Percentiles rank a stretch among this genome's conserved stretches.
Conservation (phyloP, 2,329 filamentous ascomycete species). For the Aspergillus sp. region DNA sequence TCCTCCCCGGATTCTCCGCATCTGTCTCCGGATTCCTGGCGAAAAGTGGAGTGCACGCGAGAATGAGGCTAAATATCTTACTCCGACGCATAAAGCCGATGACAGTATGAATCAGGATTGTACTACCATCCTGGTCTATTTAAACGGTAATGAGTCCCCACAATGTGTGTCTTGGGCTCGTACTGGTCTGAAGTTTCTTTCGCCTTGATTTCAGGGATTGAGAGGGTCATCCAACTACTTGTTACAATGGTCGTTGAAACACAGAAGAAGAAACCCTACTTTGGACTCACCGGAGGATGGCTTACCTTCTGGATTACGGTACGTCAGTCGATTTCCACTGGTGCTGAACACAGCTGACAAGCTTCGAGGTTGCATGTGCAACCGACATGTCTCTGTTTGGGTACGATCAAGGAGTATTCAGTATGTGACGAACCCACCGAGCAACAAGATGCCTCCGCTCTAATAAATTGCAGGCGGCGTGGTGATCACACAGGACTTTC, state of each 20-base stretch:
- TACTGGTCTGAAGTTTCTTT: background rate
- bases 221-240: background rate
- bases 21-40: background rate
- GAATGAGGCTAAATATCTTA: background rate
- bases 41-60: background rate
- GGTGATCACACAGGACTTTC: slow-evolving; percentile 53
- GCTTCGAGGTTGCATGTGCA: slow-evolving; percentile 40
- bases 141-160: background rate
- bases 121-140: background rate
- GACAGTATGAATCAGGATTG: background rate
- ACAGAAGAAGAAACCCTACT: slow-evolving; percentile 43
- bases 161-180: background rate
- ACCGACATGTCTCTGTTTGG: slow-evolving; percentile 50
- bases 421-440: slow-evolving; percentile 17
- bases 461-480: slow-evolving; percentile 44
- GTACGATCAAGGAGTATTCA: slow-evolving; percentile 54
- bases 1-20: background rate
- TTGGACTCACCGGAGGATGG: slow-evolving; percentile 54
- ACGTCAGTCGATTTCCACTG: slow-evolving; percentile 3
- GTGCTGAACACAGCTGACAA: background rate
- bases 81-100: background rate
- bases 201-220: background rate
- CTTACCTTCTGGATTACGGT: slow-evolving; percentile 57
- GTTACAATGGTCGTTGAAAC: background rate
- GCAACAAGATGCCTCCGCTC: background rate